phyloP scores from a whole-genome alignment of 768 basidiomycete species.

The Boletellus emodensis region DNA sequence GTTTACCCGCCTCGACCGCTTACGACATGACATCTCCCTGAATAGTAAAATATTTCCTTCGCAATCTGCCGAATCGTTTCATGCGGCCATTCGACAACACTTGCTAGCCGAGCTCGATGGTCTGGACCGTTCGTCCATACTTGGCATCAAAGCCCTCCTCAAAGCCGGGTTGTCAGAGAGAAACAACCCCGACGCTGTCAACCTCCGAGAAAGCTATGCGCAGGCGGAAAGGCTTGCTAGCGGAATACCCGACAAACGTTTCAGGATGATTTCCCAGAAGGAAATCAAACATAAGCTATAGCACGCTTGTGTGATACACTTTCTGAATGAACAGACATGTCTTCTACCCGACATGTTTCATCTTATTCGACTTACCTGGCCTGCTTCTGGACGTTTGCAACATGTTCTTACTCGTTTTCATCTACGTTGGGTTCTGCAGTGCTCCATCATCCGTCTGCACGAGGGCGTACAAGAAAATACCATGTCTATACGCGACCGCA shows the following conservation, averaged over 20 bases:
- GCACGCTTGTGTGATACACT: neutral
- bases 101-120: conserved; percentile 53
- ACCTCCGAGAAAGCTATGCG: conserved; percentile 66
- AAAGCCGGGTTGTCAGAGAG: conserved; percentile 55
- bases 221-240: conserved; percentile 64
- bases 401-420: no score
- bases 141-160: conserved; percentile 52
- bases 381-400: no score
- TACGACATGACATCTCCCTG: neutral
- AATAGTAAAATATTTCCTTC: conserved; percentile 56
- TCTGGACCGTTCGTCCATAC: conserved; percentile 53
- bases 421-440: neutral
- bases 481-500: no score
- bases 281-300: conserved; percentile 66
- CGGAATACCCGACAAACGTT: conserved; percentile 52
- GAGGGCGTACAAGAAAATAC: neutral
- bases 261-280: conserved; percentile 53
- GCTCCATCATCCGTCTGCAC: neutral
- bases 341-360: neutral
- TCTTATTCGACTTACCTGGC: neutral
- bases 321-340: neutral
- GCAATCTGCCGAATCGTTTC: conserved; percentile 50
- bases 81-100: conserved; percentile 45
- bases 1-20: neutral
- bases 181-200: conserved; percentile 60